Percentiles rank a stretch among this genome's conserved stretches.
Conservation (phyloP, 192 early-diverging fungal species). For the Jimgerdemannia lactiflua region DNA sequence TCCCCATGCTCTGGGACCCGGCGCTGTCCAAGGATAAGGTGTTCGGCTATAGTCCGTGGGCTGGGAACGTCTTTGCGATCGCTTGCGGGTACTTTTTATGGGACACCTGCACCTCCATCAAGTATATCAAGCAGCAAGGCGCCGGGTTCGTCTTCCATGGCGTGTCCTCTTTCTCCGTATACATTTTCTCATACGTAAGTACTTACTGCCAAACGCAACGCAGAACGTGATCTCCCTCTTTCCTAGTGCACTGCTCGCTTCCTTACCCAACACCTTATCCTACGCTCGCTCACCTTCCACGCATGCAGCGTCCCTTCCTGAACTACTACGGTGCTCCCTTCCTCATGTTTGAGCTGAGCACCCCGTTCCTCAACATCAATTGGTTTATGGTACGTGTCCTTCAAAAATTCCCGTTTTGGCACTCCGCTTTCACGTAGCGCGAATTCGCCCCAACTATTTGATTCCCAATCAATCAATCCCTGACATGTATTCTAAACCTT, state of each 20-base stretch:
- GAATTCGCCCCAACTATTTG: no score
- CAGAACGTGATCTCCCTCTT: not conserved
- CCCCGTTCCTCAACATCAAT: slow-evolving; percentile 89
- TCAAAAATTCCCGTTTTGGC: not conserved
- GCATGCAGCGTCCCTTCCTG: slow-evolving; percentile 70
- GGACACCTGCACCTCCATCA: slow-evolving; percentile 73
- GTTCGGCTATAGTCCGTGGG: slow-evolving; percentile 68
- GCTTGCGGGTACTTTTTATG: slow-evolving; percentile 92
- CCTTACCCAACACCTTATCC: not conserved
- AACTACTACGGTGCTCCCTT: slow-evolving; percentile 86
- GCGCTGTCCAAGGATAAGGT: slow-evolving; percentile 63
- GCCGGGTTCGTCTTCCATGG: slow-evolving; percentile 84
- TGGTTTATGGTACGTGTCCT: slow-evolving; percentile 61
- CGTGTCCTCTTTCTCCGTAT: slow-evolving; percentile 71
- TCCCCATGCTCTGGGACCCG: slow-evolving; percentile 67
- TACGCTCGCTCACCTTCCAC: not conserved
- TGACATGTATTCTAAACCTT: not conserved
- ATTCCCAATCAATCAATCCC: no score
- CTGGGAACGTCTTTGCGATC: slow-evolving; percentile 77
- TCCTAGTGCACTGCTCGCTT: not conserved
- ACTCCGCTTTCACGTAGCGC: no score
- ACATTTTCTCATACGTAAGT: slow-evolving; percentile 68
- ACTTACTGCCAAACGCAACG: not conserved
- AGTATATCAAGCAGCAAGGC: slow-evolving; percentile 66
- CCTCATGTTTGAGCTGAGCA: slow-evolving; percentile 89